Evolutionary conservation across 139 green algal species (phyloP).

Genomic region (Zygnema circumcarinatum): DNA sequence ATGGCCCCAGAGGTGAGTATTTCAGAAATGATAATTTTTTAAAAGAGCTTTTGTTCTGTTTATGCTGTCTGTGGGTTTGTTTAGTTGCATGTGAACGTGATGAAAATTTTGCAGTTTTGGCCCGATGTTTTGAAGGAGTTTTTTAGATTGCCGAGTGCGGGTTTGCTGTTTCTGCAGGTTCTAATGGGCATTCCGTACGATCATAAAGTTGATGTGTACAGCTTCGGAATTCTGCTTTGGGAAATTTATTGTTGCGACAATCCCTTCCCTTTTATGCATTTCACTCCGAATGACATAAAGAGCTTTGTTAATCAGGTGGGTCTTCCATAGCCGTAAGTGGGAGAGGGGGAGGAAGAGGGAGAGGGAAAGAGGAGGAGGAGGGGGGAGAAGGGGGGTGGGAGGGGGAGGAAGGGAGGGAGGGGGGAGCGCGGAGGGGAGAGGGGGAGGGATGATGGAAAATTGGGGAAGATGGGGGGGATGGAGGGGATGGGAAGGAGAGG

Average conservation of each 20-base stretch:
- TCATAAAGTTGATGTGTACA: constrained; percentile 54
- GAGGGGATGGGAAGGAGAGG: background rate
- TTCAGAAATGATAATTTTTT: background rate
- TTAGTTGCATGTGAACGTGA: background rate
- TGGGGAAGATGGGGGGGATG: background rate
- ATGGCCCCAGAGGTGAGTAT: constrained; percentile 32
- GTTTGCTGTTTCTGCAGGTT: background rate
- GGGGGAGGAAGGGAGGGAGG: background rate
- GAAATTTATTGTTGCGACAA: constrained; percentile 48
- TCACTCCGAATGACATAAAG: background rate
- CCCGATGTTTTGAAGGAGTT: no score
- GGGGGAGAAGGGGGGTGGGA: background rate
- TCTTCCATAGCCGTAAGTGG: background rate
- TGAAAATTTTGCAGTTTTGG: background rate
- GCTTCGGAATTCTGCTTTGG: constrained; percentile 55
- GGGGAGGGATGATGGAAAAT: background rate
- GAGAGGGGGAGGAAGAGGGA: background rate
- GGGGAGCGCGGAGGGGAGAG: background rate
- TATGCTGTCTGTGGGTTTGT: constrained; percentile 1
- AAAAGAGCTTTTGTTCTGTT: background rate
- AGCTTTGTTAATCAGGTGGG: constrained; percentile 39
- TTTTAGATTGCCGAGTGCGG: no score
- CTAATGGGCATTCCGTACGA: constrained; percentile 40
- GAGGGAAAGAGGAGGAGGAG: background rate
- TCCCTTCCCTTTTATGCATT: constrained; percentile 25